These are phyloP conservation scores for Sutorius australiensis DNA, from an alignment of 768 basidiomycete species.

Conservation along the genomic window DNA sequence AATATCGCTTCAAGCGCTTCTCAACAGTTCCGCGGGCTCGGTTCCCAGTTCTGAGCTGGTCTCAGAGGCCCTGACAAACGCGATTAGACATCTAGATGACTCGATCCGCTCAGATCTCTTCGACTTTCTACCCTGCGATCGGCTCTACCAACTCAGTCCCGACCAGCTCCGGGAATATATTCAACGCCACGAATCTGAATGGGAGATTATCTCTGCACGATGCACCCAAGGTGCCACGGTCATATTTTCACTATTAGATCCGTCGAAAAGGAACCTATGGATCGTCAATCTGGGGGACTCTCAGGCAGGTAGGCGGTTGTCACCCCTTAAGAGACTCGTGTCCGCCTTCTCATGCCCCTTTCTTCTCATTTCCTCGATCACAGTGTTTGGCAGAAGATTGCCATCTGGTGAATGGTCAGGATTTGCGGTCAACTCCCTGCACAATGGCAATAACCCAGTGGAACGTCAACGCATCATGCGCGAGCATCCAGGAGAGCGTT, in stretches of 20 bases:
- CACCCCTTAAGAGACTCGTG: background rate
- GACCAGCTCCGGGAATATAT: constrained; percentile 39
- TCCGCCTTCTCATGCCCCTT: constrained; percentile 1
- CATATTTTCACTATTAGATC: constrained; percentile 32
- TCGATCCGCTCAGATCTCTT: constrained; percentile 42
- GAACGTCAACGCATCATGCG: constrained; percentile 27
- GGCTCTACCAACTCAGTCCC: constrained; percentile 35
- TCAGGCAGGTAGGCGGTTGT: constrained; percentile 27
- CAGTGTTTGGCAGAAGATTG: constrained; percentile 23
- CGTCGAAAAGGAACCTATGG: constrained; percentile 29
- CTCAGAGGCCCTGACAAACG: constrained; percentile 37
- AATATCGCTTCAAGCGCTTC: constrained; percentile 35
- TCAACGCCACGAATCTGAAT: constrained; percentile 33
- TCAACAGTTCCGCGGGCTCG: constrained; percentile 23
- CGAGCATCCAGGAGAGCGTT: constrained; percentile 31
- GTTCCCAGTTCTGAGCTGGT: constrained; percentile 31
- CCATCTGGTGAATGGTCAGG: constrained; percentile 21
- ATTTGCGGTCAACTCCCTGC: constrained; percentile 24
- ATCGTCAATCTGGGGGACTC: constrained; percentile 35
- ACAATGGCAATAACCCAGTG: constrained; percentile 29
- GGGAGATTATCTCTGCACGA: constrained; percentile 32
- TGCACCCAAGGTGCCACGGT: constrained; percentile 34
- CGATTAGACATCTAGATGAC: constrained; percentile 41
- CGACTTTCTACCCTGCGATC: constrained; percentile 39
- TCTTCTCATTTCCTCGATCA: background rate